These are phyloP conservation scores for Amanita pseudoporphyria DNA, from an alignment of 768 basidiomycete species.

Conservation along the genomic window DNA sequence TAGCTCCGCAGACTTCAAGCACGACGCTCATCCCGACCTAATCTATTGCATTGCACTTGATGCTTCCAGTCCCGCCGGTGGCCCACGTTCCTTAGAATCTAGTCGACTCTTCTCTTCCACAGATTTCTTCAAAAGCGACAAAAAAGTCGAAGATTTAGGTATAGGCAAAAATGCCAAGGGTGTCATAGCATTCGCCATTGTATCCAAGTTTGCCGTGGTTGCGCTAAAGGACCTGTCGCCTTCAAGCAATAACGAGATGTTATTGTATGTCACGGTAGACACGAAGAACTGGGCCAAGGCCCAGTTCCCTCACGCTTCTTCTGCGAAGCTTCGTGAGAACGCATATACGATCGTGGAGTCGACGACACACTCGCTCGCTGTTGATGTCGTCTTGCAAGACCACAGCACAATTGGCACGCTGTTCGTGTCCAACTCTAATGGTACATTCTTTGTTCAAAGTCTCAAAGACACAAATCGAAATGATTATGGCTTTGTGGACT, in stretches of 20 bases:
- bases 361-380: slow-evolving; percentile 85
- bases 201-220: slow-evolving; percentile 87
- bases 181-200: slow-evolving; percentile 88
- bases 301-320: slow-evolving; percentile 85
- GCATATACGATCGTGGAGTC: slow-evolving; percentile 95
- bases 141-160: slow-evolving; percentile 74
- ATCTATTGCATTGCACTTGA: slow-evolving; percentile 92
- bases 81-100: slow-evolving; percentile 42
- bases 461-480: slow-evolving; percentile 92
- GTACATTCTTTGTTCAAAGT: slow-evolving; percentile 89
- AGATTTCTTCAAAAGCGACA: slow-evolving; percentile 69
- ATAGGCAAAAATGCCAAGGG: slow-evolving; percentile 80
- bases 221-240: slow-evolving; percentile 66
- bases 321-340: slow-evolving; percentile 74
- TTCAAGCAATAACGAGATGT: slow-evolving; percentile 57
- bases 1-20: slow-evolving; percentile 74
- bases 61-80: slow-evolving; percentile 24
- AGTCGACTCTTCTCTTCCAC: slow-evolving; percentile 74
- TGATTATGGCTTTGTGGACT: slow-evolving; percentile 83
- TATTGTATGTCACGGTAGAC: slow-evolving; percentile 81
- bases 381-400: slow-evolving; percentile 82
- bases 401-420: slow-evolving; percentile 70
- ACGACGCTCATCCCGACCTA: slow-evolving; percentile 61
- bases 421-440: slow-evolving; percentile 94
- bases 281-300: slow-evolving; percentile 80